These are phyloP conservation scores for Camelina sativa DNA, from an alignment of 345 rosid genomes.

Conservation along the genomic window DNA sequence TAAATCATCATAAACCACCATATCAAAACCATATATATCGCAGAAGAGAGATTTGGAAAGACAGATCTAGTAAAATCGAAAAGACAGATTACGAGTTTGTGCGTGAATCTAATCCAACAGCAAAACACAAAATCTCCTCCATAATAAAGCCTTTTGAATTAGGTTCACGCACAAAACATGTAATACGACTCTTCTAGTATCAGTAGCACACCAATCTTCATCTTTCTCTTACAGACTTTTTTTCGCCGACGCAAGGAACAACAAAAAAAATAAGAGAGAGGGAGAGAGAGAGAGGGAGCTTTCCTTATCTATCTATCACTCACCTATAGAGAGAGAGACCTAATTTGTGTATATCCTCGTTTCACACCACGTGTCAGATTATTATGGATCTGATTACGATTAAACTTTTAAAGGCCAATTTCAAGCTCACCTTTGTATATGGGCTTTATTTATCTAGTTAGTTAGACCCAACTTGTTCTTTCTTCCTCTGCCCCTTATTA, in stretches of 20 bases:
- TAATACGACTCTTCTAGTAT: constrained; percentile 37
- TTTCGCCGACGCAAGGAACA: neutral
- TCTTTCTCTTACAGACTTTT: neutral
- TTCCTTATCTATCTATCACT: neutral
- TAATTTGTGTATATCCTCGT: constrained; percentile 17
- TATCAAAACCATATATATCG: neutral
- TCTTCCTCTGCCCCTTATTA: neutral
- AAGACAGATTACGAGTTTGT: constrained; percentile 45
- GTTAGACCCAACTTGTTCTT: neutral
- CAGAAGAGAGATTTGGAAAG: neutral
- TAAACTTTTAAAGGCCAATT: neutral
- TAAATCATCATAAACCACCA: neutral
- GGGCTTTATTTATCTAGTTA: neutral
- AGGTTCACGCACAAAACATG: constrained; percentile 44
- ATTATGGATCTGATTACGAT: constrained; percentile 8
- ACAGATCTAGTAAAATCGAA: constrained; percentile 25
- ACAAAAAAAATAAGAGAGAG: too few species aligned
- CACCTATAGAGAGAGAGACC: neutral
- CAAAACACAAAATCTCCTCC: neutral
- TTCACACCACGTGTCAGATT: neutral
- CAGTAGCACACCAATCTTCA: neutral
- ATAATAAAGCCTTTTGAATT: constrained; percentile 24
- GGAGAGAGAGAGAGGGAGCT: neutral
- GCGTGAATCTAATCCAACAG: constrained; percentile 46
- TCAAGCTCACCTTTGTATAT: neutral